Conservation (phyloP, 179 eudicot species). For the Beta corolliflora region DNA sequence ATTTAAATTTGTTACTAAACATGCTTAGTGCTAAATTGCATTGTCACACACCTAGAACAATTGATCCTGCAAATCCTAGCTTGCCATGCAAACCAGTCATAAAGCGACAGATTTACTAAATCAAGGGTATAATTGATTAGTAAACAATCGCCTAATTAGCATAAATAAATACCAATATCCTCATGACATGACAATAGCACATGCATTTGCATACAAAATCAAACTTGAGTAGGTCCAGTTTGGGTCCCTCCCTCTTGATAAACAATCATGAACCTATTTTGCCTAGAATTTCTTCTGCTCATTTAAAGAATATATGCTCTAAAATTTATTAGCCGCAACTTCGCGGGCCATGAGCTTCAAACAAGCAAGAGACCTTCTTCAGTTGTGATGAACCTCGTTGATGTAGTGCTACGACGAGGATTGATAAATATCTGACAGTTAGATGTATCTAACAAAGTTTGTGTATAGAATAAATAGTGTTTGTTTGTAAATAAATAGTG, state of each 20-base stretch:
- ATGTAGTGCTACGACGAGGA: slow-evolving; percentile 13
- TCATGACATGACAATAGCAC: slow-evolving; percentile 44
- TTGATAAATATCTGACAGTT: too few species aligned
- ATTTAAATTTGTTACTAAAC: not conserved
- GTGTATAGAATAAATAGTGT: too few species aligned
- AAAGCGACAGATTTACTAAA: slow-evolving; percentile 19
- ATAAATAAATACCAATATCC: not conserved
- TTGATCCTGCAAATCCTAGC: not conserved
- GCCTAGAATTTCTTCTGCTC: slow-evolving; percentile 9
- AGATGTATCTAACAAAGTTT: too few species aligned
- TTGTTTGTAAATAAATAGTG: too few species aligned
- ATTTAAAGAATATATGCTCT: not conserved
- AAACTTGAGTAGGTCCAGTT: slow-evolving; percentile 35
- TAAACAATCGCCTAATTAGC: slow-evolving; percentile 8
- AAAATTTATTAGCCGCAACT: slow-evolving; percentile 26
- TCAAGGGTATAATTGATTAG: slow-evolving; percentile 18
- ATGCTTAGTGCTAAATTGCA: not conserved
- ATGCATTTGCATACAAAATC: slow-evolving; percentile 50
- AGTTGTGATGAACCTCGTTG: not conserved
- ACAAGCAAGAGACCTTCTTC: slow-evolving; percentile 8
- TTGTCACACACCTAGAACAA: too few species aligned
- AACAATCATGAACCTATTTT: slow-evolving; percentile 20
- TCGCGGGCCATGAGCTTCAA: slow-evolving; percentile 21
- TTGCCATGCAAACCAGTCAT: not conserved
- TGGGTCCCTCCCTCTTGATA: slow-evolving; percentile 22